Evolutionary conservation across 2,329 filamentous ascomycete species (phyloP), one percentile per base, ranked within the genome.

Genomic region (Parasarocladium wereldwijsianum): DNA sequence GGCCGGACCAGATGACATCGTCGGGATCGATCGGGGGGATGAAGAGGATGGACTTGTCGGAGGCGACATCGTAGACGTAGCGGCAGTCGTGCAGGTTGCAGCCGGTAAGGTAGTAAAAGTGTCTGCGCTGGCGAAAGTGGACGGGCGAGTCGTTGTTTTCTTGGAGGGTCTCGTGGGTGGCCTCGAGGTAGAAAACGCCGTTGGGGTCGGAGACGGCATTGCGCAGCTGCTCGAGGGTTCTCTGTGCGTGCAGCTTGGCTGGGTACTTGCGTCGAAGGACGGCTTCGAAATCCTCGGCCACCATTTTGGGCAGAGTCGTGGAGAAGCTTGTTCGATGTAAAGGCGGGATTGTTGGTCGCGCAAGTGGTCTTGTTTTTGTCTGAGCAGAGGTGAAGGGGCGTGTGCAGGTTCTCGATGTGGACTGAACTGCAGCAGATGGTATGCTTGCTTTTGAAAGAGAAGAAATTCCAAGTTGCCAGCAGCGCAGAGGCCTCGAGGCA

Each of bases 41-140:
- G 58, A 86, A 98, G 28, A 98, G 72, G 3, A 77, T 92, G 23
- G 86, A 70, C 42, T 74, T 72, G 39, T 74, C 67, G 27, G 70
- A 65, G 26, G 68, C 61, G 34, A 93, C 76, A 40, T 93, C 77
- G 60, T 94, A 93, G 33, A 77, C 68, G 36, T 84, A 69, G 49
- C 76, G 76, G 44, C 78, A 78, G 53, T 94, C 85, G 35, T 86
- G 70, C 17, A 92, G 65, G 37, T 75, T 67, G 47, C 63, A 92
- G 42, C 90, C 90, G 15, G 83, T 87, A 25, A 96, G 64, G 55
- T 98, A 98, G 69, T 81, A 94, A 60, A 98, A 98, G 52, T 75
- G 82, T 32, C 90, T 77, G 38, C 86, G 81, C 57, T 94, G 86
- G 40, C 83, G 70, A 52, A 93, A 94, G 15, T 74, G 83, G 44